Percentiles rank a stretch among this genome's conserved stretches.
These are phyloP conservation scores for Rhodamnia argentea DNA, from an alignment of 345 rosid species.

Conservation along the genomic window DNA sequence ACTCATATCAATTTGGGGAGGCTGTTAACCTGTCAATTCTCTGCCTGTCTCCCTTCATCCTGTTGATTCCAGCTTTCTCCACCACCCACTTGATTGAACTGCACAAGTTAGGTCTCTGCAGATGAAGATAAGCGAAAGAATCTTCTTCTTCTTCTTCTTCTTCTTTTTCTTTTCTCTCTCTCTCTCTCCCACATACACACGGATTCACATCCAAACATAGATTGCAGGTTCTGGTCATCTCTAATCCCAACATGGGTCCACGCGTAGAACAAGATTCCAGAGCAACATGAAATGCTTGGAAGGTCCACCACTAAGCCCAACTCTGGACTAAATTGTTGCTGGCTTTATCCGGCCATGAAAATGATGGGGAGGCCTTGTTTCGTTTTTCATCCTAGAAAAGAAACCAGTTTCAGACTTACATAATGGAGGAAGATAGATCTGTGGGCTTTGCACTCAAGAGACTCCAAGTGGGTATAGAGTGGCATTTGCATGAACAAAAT, in stretches of 20 bases:
- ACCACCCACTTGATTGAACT: background rate
- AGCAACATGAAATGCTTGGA: background rate
- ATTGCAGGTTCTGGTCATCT: background rate
- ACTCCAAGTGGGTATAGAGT: background rate
- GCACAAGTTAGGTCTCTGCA: background rate
- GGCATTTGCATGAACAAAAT: background rate
- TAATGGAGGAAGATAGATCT: background rate
- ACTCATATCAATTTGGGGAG: background rate
- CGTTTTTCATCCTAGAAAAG: background rate
- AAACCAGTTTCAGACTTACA: background rate
- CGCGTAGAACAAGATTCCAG: background rate
- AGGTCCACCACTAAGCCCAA: background rate
- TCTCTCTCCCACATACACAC: background rate
- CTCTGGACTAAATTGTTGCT: background rate
- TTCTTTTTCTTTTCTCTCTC: background rate
- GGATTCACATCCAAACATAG: background rate
- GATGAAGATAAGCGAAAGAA: background rate
- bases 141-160: background rate
- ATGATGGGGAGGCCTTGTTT: background rate
- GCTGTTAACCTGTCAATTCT: background rate
- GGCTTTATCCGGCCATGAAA: background rate
- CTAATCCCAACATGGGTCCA: background rate
- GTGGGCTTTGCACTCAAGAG: background rate
- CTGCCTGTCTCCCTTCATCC: background rate
- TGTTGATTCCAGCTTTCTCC: conserved; percentile 4